Evolutionary conservation across 2,329 filamentous ascomycete genomes (phyloP).

Genomic region (Metarhizium humberi): DNA sequence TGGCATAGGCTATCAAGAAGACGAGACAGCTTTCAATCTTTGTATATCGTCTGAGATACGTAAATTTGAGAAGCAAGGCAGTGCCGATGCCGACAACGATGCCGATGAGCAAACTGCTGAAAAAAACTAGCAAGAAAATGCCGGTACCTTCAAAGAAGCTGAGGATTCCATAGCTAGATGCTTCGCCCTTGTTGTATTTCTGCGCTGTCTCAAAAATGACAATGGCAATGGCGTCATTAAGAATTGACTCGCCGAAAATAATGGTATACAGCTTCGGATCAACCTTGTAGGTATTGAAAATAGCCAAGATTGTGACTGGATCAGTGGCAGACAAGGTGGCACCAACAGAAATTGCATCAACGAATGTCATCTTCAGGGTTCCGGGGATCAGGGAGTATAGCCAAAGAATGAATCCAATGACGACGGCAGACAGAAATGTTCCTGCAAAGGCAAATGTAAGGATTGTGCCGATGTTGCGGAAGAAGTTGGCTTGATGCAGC

Average conservation of each 20-base stretch:
- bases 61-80: slow-evolving; percentile 86
- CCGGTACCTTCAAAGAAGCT: slow-evolving; percentile 87
- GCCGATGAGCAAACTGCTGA: slow-evolving; percentile 84
- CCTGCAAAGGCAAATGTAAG: slow-evolving; percentile 95
- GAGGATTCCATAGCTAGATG: slow-evolving; percentile 63
- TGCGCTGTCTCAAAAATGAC: slow-evolving; percentile 97
- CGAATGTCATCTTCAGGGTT: slow-evolving; percentile 76
- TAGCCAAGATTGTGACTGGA: slow-evolving; percentile 93
- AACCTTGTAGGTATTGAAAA: slow-evolving; percentile 99
- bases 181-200: slow-evolving; percentile 71
- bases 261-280: slow-evolving; percentile 97
- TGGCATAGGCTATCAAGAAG: slow-evolving; percentile 88
- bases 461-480: slow-evolving; percentile 94
- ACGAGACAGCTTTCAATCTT: slow-evolving; percentile 97
- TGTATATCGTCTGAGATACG: slow-evolving; percentile 81
- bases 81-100: slow-evolving; percentile 79
- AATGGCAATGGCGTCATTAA: slow-evolving; percentile 97
- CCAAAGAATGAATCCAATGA: slow-evolving; percentile 81
- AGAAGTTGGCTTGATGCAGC: slow-evolving; percentile 97
- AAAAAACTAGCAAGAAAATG: slow-evolving; percentile 93
- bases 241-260: slow-evolving; percentile 95
- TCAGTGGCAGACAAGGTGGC: slow-evolving; percentile 95
- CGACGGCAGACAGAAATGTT: slow-evolving; percentile 94
- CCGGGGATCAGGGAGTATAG: slow-evolving; percentile 82
- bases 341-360: slow-evolving; percentile 93